Evolutionary conservation across 2,329 filamentous ascomycete genomes (phyloP).

Genomic region (Macrophomina phaseolina): DNA sequence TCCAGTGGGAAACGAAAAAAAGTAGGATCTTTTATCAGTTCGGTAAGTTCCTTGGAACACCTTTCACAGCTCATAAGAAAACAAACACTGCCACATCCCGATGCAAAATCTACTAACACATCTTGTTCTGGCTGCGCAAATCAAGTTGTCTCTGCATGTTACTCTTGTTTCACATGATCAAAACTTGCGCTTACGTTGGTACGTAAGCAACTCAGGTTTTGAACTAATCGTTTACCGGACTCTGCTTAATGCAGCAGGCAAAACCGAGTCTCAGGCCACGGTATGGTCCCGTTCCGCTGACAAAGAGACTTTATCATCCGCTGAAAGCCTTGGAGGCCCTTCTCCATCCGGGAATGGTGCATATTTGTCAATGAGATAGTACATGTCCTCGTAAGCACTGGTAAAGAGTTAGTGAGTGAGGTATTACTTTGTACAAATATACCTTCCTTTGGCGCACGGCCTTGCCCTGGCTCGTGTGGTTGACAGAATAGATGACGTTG

Average conservation of each 20-base stretch:
- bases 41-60: too few relatives aligned
- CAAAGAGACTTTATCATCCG: slow-evolving; percentile 5
- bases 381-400: slow-evolving; percentile 35
- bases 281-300: slow-evolving; percentile 15
- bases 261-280: not conserved
- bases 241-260: not conserved
- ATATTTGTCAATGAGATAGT: slow-evolving; percentile 36
- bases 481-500: slow-evolving; percentile 27
- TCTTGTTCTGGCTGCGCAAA: too few relatives aligned
- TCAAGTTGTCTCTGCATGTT: too few relatives aligned
- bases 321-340: slow-evolving; percentile 28
- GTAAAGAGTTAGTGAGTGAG: not conserved
- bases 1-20: too few relatives aligned
- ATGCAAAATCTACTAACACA: too few relatives aligned
- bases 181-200: too few relatives aligned
- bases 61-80: too few relatives aligned
- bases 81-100: too few relatives aligned
- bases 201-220: not conserved
- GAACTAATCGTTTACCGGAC: not conserved
- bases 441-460: slow-evolving; percentile 26
- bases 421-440: not conserved
- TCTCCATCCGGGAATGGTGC: slow-evolving; percentile 33
- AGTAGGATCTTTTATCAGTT: too few relatives aligned
- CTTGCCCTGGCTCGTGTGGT: slow-evolving; percentile 17
- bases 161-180: too few relatives aligned